A percentile compares a stretch with the other conserved stretches of the same genome.
These are phyloP conservation scores for Mycena belliarum DNA, from an alignment of 768 basidiomycete species.

Conservation along the genomic window DNA sequence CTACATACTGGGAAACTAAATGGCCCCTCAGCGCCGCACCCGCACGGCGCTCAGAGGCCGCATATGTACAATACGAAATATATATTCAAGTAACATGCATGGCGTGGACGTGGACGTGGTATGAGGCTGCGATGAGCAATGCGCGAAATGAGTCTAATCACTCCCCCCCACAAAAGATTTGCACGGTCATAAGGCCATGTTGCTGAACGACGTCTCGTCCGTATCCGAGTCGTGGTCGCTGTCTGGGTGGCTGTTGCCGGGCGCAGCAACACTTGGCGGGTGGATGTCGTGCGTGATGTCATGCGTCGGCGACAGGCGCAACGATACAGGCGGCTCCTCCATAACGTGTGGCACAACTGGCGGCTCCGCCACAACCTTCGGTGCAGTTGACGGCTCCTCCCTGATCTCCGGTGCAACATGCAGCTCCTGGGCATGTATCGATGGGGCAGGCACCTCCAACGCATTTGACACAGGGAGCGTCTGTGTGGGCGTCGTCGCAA, in stretches of 20 bases:
- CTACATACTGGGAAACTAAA: not conserved
- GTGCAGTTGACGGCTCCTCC: not conserved
- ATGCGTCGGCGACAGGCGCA: not conserved
- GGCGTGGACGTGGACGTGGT: not conserved
- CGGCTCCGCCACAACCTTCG: no score
- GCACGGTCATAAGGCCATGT: slow-evolving; percentile 12
- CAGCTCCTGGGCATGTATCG: not conserved
- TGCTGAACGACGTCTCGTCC: slow-evolving; percentile 2
- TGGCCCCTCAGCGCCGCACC: not conserved
- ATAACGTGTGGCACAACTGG: not conserved
- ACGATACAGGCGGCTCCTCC: not conserved
- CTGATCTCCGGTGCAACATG: not conserved
- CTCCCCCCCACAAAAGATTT: not conserved
- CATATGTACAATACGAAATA: slow-evolving; percentile 3
- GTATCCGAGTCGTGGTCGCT: not conserved
- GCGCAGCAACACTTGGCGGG: no score
- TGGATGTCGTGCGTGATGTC: not conserved
- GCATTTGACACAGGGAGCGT: not conserved
- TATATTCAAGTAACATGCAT: not conserved
- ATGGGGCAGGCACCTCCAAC: not conserved
- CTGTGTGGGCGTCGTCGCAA: not conserved
- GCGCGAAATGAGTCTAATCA: no score
- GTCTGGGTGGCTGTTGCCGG: not conserved
- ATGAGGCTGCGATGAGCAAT: no score
- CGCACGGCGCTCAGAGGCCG: not conserved